Evolutionary conservation across 176 grass and related monocot genomes (phyloP), one percentile per base, ranked within the genome.

Genomic region (Echinochloa phyllopogon): DNA sequence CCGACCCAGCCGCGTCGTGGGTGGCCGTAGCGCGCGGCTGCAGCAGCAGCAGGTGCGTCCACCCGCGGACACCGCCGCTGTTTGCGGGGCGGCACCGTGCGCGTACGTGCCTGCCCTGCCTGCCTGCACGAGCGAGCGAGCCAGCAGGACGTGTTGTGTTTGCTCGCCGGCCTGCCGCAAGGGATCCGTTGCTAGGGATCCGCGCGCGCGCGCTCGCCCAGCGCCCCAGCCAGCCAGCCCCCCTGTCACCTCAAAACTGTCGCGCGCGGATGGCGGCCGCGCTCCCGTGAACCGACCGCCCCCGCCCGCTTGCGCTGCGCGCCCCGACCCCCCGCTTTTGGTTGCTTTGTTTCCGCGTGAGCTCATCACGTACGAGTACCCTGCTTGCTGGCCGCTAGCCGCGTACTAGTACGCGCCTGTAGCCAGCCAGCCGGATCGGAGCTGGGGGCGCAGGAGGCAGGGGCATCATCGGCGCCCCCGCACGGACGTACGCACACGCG

Each of bases 221-320:
- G n/a, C n/a, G n/a, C n/a, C n/a, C n/a, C n/a, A n/a, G n/a, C n/a
- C n/a, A n/a, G n/a, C n/a, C n/a, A n/a, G n/a, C n/a, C n/a, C n/a
- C n/a, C 42, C 53, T 64, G 76, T 86, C 84, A 55, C 76, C 56
- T 86, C 76, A 41, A 18, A 13, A 37, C 56, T 79, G 84, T 62
- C 53, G 75, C 82, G 6, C 55, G 69, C 43, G 62, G 62, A 52
- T 76, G 59, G 60, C 82, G 60, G 82, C 10, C 85, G 65, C 2
- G 85, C 85, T 51, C 85, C 78, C 85, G 78, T 87, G 85, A 82
- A 43, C 85, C 48, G 33, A 51, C 83, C 63, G 33, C n/a, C n/a
- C 13, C 71, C 44, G 38, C 10, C 12, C 51, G 44, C 71, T 18
- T 9, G 56, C 70, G 82, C 62, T 41, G 41, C 21, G 25, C n/a